Percentiles rank a stretch among this genome's conserved stretches.
phyloP scores from a whole-genome alignment of 2,329 filamentous ascomycete species.

The Phyllosticta capitalensis region DNA sequence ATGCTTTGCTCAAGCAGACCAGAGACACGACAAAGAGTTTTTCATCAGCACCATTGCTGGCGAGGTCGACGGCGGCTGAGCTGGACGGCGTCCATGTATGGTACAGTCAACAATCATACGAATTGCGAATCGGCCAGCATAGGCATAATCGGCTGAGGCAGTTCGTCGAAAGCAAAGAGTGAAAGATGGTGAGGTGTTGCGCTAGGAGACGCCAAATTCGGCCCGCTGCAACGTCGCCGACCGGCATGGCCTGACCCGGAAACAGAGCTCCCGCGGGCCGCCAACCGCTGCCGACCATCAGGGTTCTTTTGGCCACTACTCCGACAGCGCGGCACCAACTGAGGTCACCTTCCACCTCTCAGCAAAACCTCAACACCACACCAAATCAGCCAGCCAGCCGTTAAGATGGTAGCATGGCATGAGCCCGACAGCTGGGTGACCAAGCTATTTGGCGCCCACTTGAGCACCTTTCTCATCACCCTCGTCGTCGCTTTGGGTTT shows the following conservation, averaged over 20 bases:
- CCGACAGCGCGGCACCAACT: not conserved
- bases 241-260: not conserved
- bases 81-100: too few relatives aligned
- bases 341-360: not conserved
- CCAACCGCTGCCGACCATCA: not conserved
- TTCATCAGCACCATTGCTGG: too few relatives aligned
- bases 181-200: not conserved
- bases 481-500: conserved; percentile 60
- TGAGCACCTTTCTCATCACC: conserved; percentile 53
- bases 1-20: too few relatives aligned
- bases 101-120: too few relatives aligned
- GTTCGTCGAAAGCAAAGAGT: not conserved
- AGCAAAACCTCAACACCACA: not conserved
- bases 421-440: conserved; percentile 31
- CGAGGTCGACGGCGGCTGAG: too few relatives aligned
- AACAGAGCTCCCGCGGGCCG: not conserved
- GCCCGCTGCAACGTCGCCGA: not conserved
- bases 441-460: conserved; percentile 35
- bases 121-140: too few relatives aligned
- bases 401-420: conserved; percentile 9
- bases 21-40: too few relatives aligned
- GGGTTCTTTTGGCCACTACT: not conserved
- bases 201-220: not conserved
- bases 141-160: too few relatives aligned
- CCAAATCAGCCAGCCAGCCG: not conserved